Base-by-base conservation (phyloP, 2,329 filamentous ascomycete species). In the Colletotrichum viniferum region DNA sequence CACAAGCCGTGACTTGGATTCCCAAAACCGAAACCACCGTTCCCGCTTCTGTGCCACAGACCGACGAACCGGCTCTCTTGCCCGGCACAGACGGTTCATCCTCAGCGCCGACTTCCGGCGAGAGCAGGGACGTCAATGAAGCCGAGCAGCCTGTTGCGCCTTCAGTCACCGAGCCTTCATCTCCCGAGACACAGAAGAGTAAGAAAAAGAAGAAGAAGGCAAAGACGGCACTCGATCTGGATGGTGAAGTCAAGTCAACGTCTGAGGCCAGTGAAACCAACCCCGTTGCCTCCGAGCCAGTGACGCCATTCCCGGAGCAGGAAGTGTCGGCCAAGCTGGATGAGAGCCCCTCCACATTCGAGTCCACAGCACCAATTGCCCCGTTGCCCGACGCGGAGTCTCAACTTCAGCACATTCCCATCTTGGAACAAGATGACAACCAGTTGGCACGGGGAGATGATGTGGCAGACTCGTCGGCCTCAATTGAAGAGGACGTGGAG, bases 151-250 rank as follows among this genome's bases (percentile, higher is more conserved):
- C 38, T 38, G 18, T 24, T 32, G 13, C 32, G 13, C 36, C 70
- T 14, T 18, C 10, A 12, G 14, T 30, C 43, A 24, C 32, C 5
- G 69, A 52, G n/a, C 43, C 43, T 52, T 52, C 43, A 12, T 52
- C 43, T 12, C 38, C 73, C 21, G 71, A 77, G 14, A 66, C 76
- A 18, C 81, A 83, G 79, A 82, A 81, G 68, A 78, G 77, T 64
- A 83, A 83, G 77, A 82, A 81, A 68, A 77, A 84, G 48, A 87
- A 86, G 78, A 88, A 87, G 79, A 81, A 80, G 38, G 74, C 65
- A 8, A 77, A 69, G 63, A 76, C 76, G 64, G 26, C 63, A 12
- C 10, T 65, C 14, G 56, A 70, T 21, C 18, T 24, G 43, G 56
- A 65, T 9, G 43, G 52, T 12, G 68, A 75, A 16, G 18, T 24